A percentile compares a stretch with the other conserved stretches of the same genome.
Conservation (phyloP, 1,139 yeast species). For the Diutina rugosa region DNA sequence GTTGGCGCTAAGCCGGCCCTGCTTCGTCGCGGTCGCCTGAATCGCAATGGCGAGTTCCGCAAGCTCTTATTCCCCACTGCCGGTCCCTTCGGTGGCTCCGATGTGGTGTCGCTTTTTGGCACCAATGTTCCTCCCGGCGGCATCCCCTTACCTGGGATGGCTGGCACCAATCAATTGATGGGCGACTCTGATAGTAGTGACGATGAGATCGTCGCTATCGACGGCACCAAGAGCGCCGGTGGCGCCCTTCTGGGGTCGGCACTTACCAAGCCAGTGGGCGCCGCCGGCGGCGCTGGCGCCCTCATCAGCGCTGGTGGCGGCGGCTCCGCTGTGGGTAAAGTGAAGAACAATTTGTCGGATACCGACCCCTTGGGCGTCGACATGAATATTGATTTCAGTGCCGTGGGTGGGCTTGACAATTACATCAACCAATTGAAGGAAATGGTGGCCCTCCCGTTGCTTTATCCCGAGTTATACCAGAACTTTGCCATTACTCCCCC, state of each 20-base stretch:
- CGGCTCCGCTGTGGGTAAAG: constrained; percentile 12
- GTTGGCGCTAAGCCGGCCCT: constrained; percentile 18
- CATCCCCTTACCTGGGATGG: constrained; percentile 27
- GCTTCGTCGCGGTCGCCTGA: not conserved
- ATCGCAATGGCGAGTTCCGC: constrained; percentile 18
- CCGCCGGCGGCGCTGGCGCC: not conserved
- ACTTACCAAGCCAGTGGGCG: not conserved
- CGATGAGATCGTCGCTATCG: constrained; percentile 23
- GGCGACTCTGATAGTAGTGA: constrained; percentile 66
- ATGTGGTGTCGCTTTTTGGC: constrained; percentile 65
- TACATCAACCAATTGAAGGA: constrained; percentile 89
- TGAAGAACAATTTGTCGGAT: constrained; percentile 71
- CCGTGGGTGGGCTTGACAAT: constrained; percentile 86
- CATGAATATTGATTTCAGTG: constrained; percentile 79
- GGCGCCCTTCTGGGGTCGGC: not conserved
- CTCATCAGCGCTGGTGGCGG: not conserved
- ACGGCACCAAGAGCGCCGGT: not conserved
- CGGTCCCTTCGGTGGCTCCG: constrained; percentile 97
- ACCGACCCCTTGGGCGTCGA: constrained; percentile 93
- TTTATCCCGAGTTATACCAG: constrained; percentile 89
- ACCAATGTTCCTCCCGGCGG: constrained; percentile 37
- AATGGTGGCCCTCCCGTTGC: constrained; percentile 88
- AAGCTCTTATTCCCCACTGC: constrained; percentile 80
- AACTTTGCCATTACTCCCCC: constrained; percentile 92
- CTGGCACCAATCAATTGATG: constrained; percentile 21